These are phyloP conservation scores for Fusarium anguioides DNA, from an alignment of 2,329 filamentous ascomycete genomes.

Conservation along the genomic window DNA sequence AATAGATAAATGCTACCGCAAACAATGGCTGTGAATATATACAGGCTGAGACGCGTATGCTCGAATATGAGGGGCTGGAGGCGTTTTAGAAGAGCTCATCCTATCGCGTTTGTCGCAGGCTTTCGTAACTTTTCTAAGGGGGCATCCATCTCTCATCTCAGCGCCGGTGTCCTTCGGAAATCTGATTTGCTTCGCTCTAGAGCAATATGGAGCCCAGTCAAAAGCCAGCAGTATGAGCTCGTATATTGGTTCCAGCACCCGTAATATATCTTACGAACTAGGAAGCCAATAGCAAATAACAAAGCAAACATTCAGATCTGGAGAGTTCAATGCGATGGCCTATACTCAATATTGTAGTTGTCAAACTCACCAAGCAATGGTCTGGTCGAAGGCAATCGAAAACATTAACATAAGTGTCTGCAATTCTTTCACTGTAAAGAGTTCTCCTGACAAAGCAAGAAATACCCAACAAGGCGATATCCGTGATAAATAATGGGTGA, in stretches of 20 bases:
- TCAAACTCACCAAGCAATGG: constrained; percentile 79
- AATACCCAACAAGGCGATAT: constrained; percentile 74
- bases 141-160: constrained; percentile 78
- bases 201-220: constrained; percentile 72
- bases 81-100: constrained; percentile 71
- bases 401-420: constrained; percentile 78
- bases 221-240: constrained; percentile 5
- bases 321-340: constrained; percentile 87
- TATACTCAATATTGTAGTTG: constrained; percentile 78
- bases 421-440: constrained; percentile 76
- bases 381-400: constrained; percentile 59
- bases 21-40: constrained; percentile 85
- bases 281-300: constrained; percentile 71
- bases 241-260: constrained; percentile 40
- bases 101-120: constrained; percentile 72
- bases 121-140: constrained; percentile 78
- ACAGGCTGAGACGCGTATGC: constrained; percentile 89
- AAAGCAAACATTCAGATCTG: constrained; percentile 82
- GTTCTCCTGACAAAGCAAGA: constrained; percentile 80
- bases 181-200: constrained; percentile 73
- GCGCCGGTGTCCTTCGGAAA: constrained; percentile 84
- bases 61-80: constrained; percentile 84
- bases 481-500: constrained; percentile 84
- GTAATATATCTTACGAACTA: constrained; percentile 91
- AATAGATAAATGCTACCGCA: constrained; percentile 90